Evolutionary conservation across 2,329 filamentous ascomycete species (phyloP).

Genomic region (Blastomyces silverae): DNA sequence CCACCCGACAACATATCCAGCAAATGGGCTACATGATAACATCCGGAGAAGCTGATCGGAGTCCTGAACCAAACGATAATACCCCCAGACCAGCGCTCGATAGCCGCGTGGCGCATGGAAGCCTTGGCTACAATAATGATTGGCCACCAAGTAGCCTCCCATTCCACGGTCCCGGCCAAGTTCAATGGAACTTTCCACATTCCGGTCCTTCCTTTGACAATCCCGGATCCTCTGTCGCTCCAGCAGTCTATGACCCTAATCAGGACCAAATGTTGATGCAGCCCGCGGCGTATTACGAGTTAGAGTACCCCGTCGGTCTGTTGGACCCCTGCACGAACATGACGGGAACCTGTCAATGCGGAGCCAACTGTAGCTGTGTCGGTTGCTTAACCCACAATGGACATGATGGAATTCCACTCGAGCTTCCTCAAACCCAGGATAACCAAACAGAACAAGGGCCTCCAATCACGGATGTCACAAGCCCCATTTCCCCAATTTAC

Average conservation of each 20-base stretch:
- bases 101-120: slow-evolving; percentile 18
- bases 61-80: slow-evolving; percentile 21
- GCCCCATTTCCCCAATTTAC: background rate
- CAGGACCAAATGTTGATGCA: slow-evolving; percentile 33
- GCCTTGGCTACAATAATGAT: slow-evolving; percentile 21
- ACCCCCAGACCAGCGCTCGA: slow-evolving; percentile 24
- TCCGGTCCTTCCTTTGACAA: slow-evolving; percentile 19
- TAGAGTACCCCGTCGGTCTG: slow-evolving; percentile 38
- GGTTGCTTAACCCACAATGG: slow-evolving; percentile 49
- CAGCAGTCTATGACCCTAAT: slow-evolving; percentile 12
- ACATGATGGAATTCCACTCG: slow-evolving; percentile 41
- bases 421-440: slow-evolving; percentile 22
- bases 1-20: slow-evolving; percentile 41
- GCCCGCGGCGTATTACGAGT: slow-evolving; percentile 38
- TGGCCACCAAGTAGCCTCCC: slow-evolving; percentile 16
- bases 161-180: background rate
- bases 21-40: slow-evolving; percentile 42
- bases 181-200: background rate
- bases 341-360: slow-evolving; percentile 48
- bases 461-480: background rate
- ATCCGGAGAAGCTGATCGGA: slow-evolving; percentile 28
- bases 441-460: background rate
- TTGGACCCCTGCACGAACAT: slow-evolving; percentile 41
- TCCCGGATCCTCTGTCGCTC: slow-evolving; percentile 1
- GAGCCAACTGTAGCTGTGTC: slow-evolving; percentile 47